Base-by-base conservation (phyloP, 2,329 filamentous ascomycete species). In the Fusarium sp. region DNA sequence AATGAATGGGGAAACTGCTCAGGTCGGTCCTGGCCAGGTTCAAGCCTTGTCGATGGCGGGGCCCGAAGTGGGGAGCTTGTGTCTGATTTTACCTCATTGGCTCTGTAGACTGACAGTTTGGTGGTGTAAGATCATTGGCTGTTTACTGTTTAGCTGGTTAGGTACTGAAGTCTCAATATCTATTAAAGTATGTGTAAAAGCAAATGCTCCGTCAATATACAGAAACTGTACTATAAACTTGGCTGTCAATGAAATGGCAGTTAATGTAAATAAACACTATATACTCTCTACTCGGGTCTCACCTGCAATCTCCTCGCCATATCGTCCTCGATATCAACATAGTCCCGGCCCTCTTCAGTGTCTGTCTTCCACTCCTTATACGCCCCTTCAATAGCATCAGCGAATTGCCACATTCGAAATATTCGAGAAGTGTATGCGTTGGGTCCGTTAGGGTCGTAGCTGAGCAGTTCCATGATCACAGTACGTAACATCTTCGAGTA, bases 261-360 rank as follows among this genome's bases (percentile, higher is more conserved):
- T 16, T 25, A 6, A 23, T 39, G 5, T 5, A 25, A 25, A 25
- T 19, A 16, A 5, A 12, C 7, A 14, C 7, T n/a, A 26, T 4
- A 21, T 26, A 19, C 21, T 9, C 18, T 12, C 8, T 56, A 30
- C 30, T 45, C 25, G 7, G 7, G 19, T 26, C 12, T 34, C 19
- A 28, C 19, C 2, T 19, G 19, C 13, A 52, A 11, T 51, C 58
- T 48, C 30, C 30, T 53, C 37, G 41, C 53, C 67, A 75, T 57
- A 23, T 73, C 73, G 57, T 76, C 75, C 14, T 76, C 77, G 16
- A 79, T 62, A 58, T 81, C 80, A n/a, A 74, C 61, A 61, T 79
- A 78, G 9, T 71, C 54, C 39, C 21, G 57, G 3, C 79, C 79
- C 16, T 79, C 79, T 1, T 75, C 69, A 0, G 75, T 80, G 6